Evolutionary conservation across 2,329 filamentous ascomycete species (phyloP), one percentile per base, ranked within the genome.

Genomic region (Hypoxylon sp.): DNA sequence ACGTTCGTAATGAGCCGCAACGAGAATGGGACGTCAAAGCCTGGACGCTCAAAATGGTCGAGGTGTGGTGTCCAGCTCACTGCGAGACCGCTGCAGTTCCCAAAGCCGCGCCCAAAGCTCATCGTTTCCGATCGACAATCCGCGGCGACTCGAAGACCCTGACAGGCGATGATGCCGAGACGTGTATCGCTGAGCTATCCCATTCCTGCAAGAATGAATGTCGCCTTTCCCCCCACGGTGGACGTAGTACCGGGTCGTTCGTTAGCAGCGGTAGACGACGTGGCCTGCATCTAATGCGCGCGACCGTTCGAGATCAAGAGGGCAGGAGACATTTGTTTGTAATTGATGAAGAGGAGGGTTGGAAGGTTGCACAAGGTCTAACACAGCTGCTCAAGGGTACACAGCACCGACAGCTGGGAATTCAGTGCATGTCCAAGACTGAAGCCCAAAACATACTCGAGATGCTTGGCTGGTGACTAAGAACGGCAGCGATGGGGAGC

Each of bases 21-120:
- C 90, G 96, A 66, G 96, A 99, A 82, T 99, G 96, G 96, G 96
- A 99, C 79, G 90, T 98, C 77, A 98, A 98, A 81, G 94, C 95
- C 26, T 98, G 96, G 96, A 97, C 94, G 47, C 88, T 99, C 81
- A 98, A 97, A 82, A 84, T 92, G 72, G 90, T 97, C 80, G 96
- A 98, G 87, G 91, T 96, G 84, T 93, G 91, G 89, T 94, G 91
- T 78, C 88, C 90, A 77, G 86, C 88, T 76, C 88, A 91, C 80
- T 88, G 82, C 79, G 79, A 83, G 67, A 77, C 83, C 55, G 74
- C 77, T 73, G 80, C 80, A 65, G 78, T 80, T 53, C 82, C 82
- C 65, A 83, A 82, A 72, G 79, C 83, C 70, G 80, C 84, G 73
- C 81, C 83, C 74, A 85, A 84, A 75, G 81, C 86, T 73, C 80